A percentile compares a stretch with the other conserved stretches of the same genome.
Conservation (phyloP, 768 basidiomycete species). For the Collybiopsis confluens region DNA sequence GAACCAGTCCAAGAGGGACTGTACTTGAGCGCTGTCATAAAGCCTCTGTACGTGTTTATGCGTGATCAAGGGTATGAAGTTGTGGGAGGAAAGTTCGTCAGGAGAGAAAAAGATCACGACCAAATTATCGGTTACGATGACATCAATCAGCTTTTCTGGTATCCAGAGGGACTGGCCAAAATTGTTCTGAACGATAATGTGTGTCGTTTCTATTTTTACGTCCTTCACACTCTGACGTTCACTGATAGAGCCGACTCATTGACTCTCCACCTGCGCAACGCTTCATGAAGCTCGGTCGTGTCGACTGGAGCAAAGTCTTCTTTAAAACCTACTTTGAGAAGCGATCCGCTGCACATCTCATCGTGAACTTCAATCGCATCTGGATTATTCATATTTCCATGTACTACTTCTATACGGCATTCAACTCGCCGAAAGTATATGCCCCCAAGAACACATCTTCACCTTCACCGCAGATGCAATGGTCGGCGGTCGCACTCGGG, state of each 20-base stretch:
- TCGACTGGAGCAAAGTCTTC: constrained; percentile 94
- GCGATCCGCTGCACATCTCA: constrained; percentile 85
- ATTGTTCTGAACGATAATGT: constrained; percentile 89
- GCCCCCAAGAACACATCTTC: constrained; percentile 58
- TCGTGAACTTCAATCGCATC: constrained; percentile 98
- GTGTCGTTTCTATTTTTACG: constrained; percentile 18
- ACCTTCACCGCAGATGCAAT: constrained; percentile 87
- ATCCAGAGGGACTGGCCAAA: constrained; percentile 93
- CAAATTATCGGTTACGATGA: constrained; percentile 99
- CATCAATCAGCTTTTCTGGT: constrained; percentile 99
- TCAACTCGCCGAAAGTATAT: constrained; percentile 92
- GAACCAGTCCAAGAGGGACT: constrained; percentile 94
- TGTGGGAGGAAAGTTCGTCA: constrained; percentile 89
- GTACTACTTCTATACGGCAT: constrained; percentile 98
- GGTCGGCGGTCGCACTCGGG: constrained; percentile 94
- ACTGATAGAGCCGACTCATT: constrained; percentile 75
- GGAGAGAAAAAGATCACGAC: constrained; percentile 91
- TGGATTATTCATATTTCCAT: constrained; percentile 95
- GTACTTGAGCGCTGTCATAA: constrained; percentile 87
- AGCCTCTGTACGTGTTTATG: constrained; percentile 94
- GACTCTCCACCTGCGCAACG: constrained; percentile 90
- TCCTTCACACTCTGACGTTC: constrained; percentile 5
- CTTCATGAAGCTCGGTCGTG: constrained; percentile 85
- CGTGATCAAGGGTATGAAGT: constrained; percentile 97
- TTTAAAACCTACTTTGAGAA: constrained; percentile 99